phyloP scores from a whole-genome alignment of 2,329 filamentous ascomycete genomes.

The Aspergillus alliaceus region DNA sequence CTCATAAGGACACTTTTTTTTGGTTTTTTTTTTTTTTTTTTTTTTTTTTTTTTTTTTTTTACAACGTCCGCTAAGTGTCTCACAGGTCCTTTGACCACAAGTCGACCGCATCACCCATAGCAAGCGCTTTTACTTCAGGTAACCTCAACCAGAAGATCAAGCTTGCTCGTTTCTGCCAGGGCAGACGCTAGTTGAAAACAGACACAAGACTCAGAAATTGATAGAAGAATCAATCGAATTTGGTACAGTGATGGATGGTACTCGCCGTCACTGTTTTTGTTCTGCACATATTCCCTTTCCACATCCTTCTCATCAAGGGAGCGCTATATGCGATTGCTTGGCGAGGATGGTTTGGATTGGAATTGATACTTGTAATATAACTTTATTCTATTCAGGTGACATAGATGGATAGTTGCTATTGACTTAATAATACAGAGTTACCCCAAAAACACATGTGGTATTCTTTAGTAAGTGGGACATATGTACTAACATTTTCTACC shows the following conservation, averaged over 20 bases:
- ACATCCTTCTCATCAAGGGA: slow-evolving; percentile 38
- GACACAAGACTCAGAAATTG: neutral
- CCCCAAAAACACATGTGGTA: too few species aligned
- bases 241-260: slow-evolving; percentile 14
- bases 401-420: too few species aligned
- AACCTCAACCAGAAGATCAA: neutral
- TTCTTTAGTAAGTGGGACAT: too few species aligned
- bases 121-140: neutral
- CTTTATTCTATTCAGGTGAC: too few species aligned
- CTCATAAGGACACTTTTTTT: neutral
- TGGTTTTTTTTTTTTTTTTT: too few species aligned
- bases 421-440: too few species aligned
- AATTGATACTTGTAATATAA: neutral
- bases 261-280: slow-evolving; percentile 9
- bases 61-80: neutral
- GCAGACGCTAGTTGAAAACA: neutral
- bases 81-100: neutral
- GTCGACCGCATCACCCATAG: neutral
- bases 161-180: neutral
- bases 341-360: slow-evolving; percentile 30
- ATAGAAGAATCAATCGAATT: slow-evolving; percentile 14
- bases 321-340: slow-evolving; percentile 39
- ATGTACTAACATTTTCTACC: too few species aligned
- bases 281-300: slow-evolving; percentile 18
- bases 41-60: too few species aligned